Percentiles rank a stretch among this genome's conserved stretches.
Evolutionary conservation across 2,329 filamentous ascomycete genomes (phyloP).

Genomic region (Nemania sp.): DNA sequence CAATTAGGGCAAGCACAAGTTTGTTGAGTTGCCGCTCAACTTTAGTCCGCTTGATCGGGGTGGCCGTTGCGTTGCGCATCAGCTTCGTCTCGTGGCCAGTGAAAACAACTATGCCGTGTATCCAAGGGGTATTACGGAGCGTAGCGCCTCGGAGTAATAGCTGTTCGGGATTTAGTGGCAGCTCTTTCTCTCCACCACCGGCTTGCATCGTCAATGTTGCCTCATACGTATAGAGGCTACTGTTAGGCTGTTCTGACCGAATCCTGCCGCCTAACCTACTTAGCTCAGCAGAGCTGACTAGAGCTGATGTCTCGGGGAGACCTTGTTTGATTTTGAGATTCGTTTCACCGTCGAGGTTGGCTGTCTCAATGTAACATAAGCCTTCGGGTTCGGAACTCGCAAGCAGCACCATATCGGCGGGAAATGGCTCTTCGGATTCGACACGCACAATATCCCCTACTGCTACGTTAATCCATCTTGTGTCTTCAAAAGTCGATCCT

Average conservation of each 20-base stretch:
- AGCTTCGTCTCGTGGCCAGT: constrained; percentile 98
- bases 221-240: constrained; percentile 97
- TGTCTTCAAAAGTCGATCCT: constrained; percentile 85
- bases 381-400: constrained; percentile 97
- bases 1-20: constrained; percentile 90
- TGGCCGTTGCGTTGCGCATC: constrained; percentile 97
- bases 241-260: constrained; percentile 97
- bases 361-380: constrained; percentile 97
- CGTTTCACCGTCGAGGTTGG: constrained; percentile 96
- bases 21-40: constrained; percentile 94
- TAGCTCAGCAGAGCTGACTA: constrained; percentile 89
- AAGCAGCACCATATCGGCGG: constrained; percentile 90
- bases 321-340: constrained; percentile 99
- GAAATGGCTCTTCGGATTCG: constrained; percentile 94
- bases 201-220: constrained; percentile 92
- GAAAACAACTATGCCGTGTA: constrained; percentile 95
- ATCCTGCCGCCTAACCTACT: constrained; percentile 87
- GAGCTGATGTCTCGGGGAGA: constrained; percentile 87
- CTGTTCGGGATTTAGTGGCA: constrained; percentile 91
- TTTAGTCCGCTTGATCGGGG: constrained; percentile 96
- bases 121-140: constrained; percentile 95
- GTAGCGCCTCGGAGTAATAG: constrained; percentile 92
- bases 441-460: constrained; percentile 95
- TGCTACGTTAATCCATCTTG: constrained; percentile 92
- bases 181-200: constrained; percentile 91